phyloP scores from a whole-genome alignment of 2,329 filamentous ascomycete genomes.

The Plenodomus tracheiphilus region DNA sequence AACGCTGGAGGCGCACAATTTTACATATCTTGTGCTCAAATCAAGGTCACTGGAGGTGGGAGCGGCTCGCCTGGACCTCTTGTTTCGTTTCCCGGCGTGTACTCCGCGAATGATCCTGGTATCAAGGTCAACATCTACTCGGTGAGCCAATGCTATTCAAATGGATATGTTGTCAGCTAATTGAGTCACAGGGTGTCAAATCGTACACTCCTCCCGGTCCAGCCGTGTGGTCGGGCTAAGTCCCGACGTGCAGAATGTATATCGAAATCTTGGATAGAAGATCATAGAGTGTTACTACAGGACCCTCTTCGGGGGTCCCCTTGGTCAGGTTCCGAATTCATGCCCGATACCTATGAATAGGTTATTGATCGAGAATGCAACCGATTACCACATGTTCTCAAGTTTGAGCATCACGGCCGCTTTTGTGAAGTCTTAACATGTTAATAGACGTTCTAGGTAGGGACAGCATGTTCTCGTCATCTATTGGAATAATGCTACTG shows the following conservation, averaged over 20 bases:
- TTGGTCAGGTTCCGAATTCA: no score
- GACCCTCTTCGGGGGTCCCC: no score
- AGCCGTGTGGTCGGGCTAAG: neutral
- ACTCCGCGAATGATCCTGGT: slow-evolving; percentile 28
- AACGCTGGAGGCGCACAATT: slow-evolving; percentile 46
- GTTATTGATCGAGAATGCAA: no score
- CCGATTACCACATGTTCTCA: no score
- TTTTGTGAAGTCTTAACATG: no score
- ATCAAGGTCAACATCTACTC: slow-evolving; percentile 41
- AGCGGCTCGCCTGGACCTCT: slow-evolving; percentile 41
- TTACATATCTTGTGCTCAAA: slow-evolving; percentile 51
- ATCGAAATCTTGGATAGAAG: no score
- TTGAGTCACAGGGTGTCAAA: neutral
- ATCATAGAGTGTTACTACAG: neutral
- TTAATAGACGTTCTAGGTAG: no score
- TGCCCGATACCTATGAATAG: no score
- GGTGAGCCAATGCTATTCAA: neutral
- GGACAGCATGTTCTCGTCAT: no score
- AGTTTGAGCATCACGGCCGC: no score
- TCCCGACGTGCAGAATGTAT: neutral
- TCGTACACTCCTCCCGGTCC: neutral
- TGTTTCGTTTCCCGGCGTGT: slow-evolving; percentile 47
- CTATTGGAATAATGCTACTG: no score
- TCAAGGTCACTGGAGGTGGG: slow-evolving; percentile 46
- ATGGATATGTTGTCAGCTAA: neutral